Base-by-base conservation (phyloP, 1,284 basidiomycete genomes). In the Pyrrhoderma noxium region DNA sequence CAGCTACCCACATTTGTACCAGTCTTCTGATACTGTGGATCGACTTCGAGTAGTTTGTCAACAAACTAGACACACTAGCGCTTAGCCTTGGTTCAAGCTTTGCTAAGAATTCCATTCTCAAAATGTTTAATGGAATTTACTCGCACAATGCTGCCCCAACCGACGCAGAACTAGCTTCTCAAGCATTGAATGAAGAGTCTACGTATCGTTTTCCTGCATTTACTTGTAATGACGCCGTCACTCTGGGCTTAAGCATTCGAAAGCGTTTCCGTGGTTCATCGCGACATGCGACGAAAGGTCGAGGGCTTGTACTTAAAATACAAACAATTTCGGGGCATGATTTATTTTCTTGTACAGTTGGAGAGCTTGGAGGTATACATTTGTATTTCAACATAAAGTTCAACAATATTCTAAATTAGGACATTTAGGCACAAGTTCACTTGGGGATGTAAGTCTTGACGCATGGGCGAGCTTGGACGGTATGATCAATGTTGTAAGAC, bases 341-440 rank as follows among this genome's bases (percentile, higher is more conserved):
- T 0, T 67, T 90, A 35, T 90, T 90, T 63, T 74, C 85, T 1
- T 90, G 87, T 59, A 87, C 87, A 0, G 85, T 87, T 38, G 86
- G 86, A 13, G 86, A 89, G 64, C 62, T 87, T 31, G 85, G 84
- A 1, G 38, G 38, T 40, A 22, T 22, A 14, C n/a, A 7, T 5
- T 40, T 40, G n/a, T n/a, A n/a, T n/a, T n/a, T n/a, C n/a, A n/a
- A n/a, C n/a, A n/a, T n/a, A 37, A 31, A 31, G 27, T 31, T 40
- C 7, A 40, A 40, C n/a, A 16, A 5, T 5, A 37, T 37, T 40
- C 14, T 22, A 7, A 40, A 5, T 11, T 11, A 31, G 5, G 27
- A 31, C 27, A 5, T 5, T 5, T 11, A 31, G 76, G 77, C 57
- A 62, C 65, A 8, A 75, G 73, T 42, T 82, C 82, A 14, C 71